Base-by-base conservation (phyloP, 2,329 filamentous ascomycete genomes). In the Emmonsiellopsis sp. region DNA sequence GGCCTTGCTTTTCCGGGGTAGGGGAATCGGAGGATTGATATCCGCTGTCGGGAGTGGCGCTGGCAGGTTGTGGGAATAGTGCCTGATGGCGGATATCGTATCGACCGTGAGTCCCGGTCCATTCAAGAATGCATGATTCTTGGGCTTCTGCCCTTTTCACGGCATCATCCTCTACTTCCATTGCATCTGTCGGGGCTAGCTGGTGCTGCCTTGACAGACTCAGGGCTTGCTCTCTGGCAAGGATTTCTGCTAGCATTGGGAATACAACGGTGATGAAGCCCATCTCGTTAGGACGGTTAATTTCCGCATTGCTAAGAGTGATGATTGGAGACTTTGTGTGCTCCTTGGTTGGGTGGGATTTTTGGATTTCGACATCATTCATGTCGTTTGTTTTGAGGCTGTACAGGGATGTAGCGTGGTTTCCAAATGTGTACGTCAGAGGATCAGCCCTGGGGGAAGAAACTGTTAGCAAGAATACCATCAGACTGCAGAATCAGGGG, bases 81-180 rank as follows among this genome's bases (percentile, higher is more conserved):
- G 71, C 71, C 7, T 74, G 73, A 54, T 77, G 74, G 39, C 71
- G 67, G 9, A 77, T 64, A 55, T 75, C 72, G 58, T 77, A 77
- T 21, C 69, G 65, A 3, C 64, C 61, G 14, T 66, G 65, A 2
- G 64, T 59, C 2, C 61, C 62, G 52, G 75, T 73, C 71, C 73
- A 76, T 9, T 70, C 65, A 3, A 77, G 62, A 27, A 67, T 65
- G 58, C 72, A 76, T 7, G 73, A 73, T 56, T 77, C 74, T 54
- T 75, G 69, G 11, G 68, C 67, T 10, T 72, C 71, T 7, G 73
- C 73, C 13, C 70, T 64, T 21, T 64, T 67, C 13, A 77, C 66
- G 3, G 75, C 74, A 37, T 73, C 67, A 6, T 60, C 65, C 58
- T 76, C 71, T 3, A 73, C 64, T 21, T 74, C 68, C 34, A 68